Percentiles rank a stretch among this genome's conserved stretches.
Evolutionary conservation across 2,329 filamentous ascomycete species (phyloP).

Genomic region (Claviceps arundinis): DNA sequence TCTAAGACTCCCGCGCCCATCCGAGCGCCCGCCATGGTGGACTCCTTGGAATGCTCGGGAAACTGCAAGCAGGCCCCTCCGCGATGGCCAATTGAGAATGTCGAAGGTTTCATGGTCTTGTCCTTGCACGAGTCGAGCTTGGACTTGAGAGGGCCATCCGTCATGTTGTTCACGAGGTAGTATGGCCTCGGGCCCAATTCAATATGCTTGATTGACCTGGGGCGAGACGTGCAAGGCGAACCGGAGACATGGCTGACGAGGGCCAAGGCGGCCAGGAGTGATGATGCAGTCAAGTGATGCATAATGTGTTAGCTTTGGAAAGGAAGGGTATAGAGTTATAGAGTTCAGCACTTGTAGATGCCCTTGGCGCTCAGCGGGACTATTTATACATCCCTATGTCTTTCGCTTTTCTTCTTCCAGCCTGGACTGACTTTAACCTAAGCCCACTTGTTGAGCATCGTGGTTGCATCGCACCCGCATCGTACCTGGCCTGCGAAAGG

Average conservation of each 20-base stretch:
- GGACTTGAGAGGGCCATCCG: conserved; percentile 43
- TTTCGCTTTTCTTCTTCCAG: too few species aligned
- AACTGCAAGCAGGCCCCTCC: conserved; percentile 49
- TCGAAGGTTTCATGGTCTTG: conserved; percentile 34
- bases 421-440: too few species aligned
- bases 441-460: too few species aligned
- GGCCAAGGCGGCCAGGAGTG: conserved; percentile 19
- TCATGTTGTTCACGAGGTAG: conserved; percentile 51
- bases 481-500: too few species aligned
- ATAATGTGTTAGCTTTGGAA: conserved; percentile 10
- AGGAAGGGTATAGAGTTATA: not conserved
- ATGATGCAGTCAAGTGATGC: conserved; percentile 16
- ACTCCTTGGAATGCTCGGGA: conserved; percentile 49
- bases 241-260: conserved; percentile 15
- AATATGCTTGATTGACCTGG: conserved; percentile 30
- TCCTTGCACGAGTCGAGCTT: conserved; percentile 46
- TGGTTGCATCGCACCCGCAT: too few species aligned
- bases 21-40: conserved; percentile 46
- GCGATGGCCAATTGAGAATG: conserved; percentile 49
- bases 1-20: conserved; percentile 56
- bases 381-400: too few species aligned
- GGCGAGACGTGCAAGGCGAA: conserved; percentile 12
- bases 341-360: too few species aligned
- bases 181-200: conserved; percentile 51
- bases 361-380: too few species aligned